Percentiles rank a stretch among this genome's conserved stretches.
phyloP scores from a whole-genome alignment of 2,329 filamentous ascomycete genomes.

The Metarhizium brunneum region DNA sequence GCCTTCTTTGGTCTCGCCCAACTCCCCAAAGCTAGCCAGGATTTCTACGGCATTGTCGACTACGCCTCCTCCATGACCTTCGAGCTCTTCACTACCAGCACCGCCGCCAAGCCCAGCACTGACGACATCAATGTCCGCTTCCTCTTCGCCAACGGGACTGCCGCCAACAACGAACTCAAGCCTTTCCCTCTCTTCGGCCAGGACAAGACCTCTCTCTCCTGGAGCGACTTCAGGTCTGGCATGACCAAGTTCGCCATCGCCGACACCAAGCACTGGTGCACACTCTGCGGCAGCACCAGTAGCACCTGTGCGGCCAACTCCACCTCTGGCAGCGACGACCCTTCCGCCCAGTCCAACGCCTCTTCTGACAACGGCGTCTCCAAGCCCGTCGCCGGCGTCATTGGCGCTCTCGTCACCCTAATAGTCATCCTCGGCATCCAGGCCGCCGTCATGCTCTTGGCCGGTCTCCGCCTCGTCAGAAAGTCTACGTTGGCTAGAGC shows the following conservation, averaged over 20 bases:
- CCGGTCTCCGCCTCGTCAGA: slow-evolving; percentile 37
- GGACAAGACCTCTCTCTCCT: slow-evolving; percentile 46
- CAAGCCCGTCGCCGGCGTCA: slow-evolving; percentile 68
- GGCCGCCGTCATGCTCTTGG: slow-evolving; percentile 31
- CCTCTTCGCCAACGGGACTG: slow-evolving; percentile 51
- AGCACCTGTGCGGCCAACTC: slow-evolving; percentile 48
- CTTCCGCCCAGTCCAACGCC: slow-evolving; percentile 13
- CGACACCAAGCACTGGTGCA: slow-evolving; percentile 62
- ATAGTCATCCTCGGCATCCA: slow-evolving; percentile 38
- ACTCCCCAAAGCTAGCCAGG: slow-evolving; percentile 37
- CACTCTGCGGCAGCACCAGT: slow-evolving; percentile 62
- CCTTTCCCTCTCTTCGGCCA: slow-evolving; percentile 53
- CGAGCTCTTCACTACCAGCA: slow-evolving; percentile 57
- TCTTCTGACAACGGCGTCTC: slow-evolving; percentile 42
- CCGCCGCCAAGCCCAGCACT: slow-evolving; percentile 29
- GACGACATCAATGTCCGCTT: slow-evolving; percentile 50
- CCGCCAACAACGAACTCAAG: slow-evolving; percentile 39
- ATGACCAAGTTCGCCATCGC: slow-evolving; percentile 60
- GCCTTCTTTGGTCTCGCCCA: slow-evolving; percentile 53
- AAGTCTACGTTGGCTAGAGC: slow-evolving; percentile 27
- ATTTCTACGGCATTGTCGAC: slow-evolving; percentile 72
- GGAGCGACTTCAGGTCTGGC: slow-evolving; percentile 54
- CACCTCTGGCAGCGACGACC: slow-evolving; percentile 13
- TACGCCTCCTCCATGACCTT: slow-evolving; percentile 78
- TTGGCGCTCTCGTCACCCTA: slow-evolving; percentile 60